Evolutionary conservation across 306 rosid genomes (phyloP).

Genomic region (Trichosanthes cucumerina): DNA sequence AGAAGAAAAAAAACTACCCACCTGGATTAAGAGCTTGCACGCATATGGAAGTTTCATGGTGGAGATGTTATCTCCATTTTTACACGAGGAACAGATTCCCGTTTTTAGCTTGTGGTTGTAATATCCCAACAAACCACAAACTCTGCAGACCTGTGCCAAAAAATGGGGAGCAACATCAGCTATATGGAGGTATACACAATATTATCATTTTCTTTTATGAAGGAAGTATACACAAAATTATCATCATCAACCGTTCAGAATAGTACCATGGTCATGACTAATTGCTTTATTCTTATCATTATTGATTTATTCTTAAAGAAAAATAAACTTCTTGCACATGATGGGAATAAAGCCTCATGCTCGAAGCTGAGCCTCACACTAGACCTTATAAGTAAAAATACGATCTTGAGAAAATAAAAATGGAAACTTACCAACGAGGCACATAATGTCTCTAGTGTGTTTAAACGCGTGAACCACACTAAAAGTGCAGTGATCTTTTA

Average conservation of each 20-base stretch:
- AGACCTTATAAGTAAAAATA: neutral
- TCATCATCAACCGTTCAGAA: neutral
- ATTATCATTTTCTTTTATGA: neutral
- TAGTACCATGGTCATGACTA: neutral
- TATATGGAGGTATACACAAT: neutral
- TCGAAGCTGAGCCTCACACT: neutral
- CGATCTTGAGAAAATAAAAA: neutral
- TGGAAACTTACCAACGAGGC: too few relatives aligned
- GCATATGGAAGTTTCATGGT: conserved; percentile 89
- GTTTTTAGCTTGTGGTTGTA: conserved; percentile 69
- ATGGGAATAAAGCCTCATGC: neutral
- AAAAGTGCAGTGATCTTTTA: too few relatives aligned
- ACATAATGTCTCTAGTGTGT: too few relatives aligned
- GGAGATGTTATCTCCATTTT: conserved; percentile 72
- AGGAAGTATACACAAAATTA: neutral
- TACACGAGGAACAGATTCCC: conserved; percentile 78
- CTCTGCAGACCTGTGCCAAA: conserved; percentile 53
- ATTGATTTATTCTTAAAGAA: neutral
- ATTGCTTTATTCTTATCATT: neutral
- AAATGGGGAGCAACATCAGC: conserved; percentile 5
- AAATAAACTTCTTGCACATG: neutral
- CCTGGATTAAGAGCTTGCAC: conserved; percentile 95
- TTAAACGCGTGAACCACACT: too few relatives aligned
- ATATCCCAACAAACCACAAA: conserved; percentile 83
- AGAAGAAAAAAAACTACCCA: conserved; percentile 4